Base-by-base conservation (phyloP, 441 rosid species). In the Mallotus japonicus region DNA sequence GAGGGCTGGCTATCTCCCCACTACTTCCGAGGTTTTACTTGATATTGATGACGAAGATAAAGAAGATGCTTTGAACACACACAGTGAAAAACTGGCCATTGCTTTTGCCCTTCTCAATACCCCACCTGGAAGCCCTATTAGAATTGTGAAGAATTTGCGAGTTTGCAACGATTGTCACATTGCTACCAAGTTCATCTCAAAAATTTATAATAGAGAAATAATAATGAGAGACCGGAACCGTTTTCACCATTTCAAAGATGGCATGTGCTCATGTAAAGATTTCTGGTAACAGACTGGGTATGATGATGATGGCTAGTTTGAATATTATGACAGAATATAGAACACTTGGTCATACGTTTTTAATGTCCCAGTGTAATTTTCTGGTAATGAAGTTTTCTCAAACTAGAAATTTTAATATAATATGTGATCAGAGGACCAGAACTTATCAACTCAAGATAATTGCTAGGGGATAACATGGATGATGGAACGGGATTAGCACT, bases 101-200 rank as follows among this genome's bases (percentile, higher is more conserved):
- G 88, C 86, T 67, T 87, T 85, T 79, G 87, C 84, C 34, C 86
- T 87, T 76, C 47, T 87, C 37, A 85, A 77, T 71, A 87, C 87
- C 1, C 79, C 80, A 24, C 82, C 86, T n/a, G 84, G 86, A 65
- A 84, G 87, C 71, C 78, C 83, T 42, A 84, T 85, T 54, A 82
- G 89, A 63, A 84, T 85, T 72, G 86, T 84, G 73, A 84, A 87
- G 78, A 85, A 87, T 73, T 78, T 85, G 76, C 78, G 91, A 46
- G 86, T 87, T 81, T 87, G 91, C 69, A 71, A 22, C 11, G 91
- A 85, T 76, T 87, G 89, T 51, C 89, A 85, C 70, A 77, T 85
- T 70, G 86, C 87, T 58, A 76, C 83, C 15, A 85, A 87, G 75
- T 74, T 81, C 53, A 81, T 87, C 67, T 85, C 87, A 4, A 84